Base-by-base conservation (phyloP, 2,329 filamentous ascomycete species). In the Drechslera avenae region DNA sequence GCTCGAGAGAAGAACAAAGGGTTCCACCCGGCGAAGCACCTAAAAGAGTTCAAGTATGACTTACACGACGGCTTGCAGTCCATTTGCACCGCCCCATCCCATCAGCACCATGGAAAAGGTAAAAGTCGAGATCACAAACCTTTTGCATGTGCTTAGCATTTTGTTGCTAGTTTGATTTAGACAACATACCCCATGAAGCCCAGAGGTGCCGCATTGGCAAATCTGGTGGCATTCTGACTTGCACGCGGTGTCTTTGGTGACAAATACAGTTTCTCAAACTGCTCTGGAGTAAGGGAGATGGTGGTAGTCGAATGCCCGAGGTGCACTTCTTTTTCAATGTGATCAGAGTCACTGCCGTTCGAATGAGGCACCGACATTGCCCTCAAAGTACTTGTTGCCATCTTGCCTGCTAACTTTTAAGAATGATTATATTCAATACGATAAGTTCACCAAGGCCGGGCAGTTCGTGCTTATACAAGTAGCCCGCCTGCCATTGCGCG, bases 81-180 rank as follows among this genome's bases (percentile, higher is more conserved):
- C 69, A 12, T 46, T 62, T n/a, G 73, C 72, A 30, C 72, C 72
- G 23, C 72, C 72, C 69, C 72, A 75, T 3, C 70, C 72, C 64
- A 75, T 75, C 14, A 74, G 46, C 5, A 76, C 62, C 69, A 75
- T 76, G 10, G 63, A 62, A 46, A 75, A 76, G 1, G 72, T 74
- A 39, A 75, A 74, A 4, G 72, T 75, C 18, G 66, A 68, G 46
- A 76, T 75, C 1, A 75, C 73, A 51, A 75, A 75, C 8, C 65
- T 67, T 21, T 23, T 5, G 5, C 7, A 3, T 1, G 9, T 12
- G n/a, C 7, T 54, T 7, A 46, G 26, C 7, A 18, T 39, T 6
- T 13, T 7, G 3, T 5, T 6, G 3, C 4, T 6, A 4, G 7
- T 5, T 1, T 4, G n/a, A 30, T 2, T 8, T 5, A 6, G 0